Evolutionary conservation across 495 filamentous ascomycete genomes (phyloP).

Genomic region (Hypomontagnella monticulosa): DNA sequence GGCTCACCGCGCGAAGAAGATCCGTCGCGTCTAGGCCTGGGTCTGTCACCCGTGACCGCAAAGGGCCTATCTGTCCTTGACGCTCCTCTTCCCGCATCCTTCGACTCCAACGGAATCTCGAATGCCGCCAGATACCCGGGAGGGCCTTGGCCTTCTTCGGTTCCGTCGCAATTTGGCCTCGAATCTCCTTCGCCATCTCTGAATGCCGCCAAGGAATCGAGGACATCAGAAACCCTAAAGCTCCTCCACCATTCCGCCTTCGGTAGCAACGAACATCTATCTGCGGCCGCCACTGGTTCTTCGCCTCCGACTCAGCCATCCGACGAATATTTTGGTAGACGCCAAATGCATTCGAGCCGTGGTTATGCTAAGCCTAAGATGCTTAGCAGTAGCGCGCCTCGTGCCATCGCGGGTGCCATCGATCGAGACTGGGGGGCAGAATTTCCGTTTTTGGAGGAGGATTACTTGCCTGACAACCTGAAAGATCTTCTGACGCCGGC

Average conservation of each 20-base stretch:
- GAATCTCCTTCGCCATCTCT: slow-evolving; percentile 87
- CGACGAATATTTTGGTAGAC: slow-evolving; percentile 73
- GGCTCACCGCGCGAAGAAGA: slow-evolving; percentile 88
- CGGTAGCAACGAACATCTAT: slow-evolving; percentile 62
- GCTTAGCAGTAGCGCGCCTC: slow-evolving; percentile 82
- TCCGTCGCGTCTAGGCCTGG: slow-evolving; percentile 63
- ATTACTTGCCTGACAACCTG: slow-evolving; percentile 85
- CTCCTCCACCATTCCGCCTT: slow-evolving; percentile 87
- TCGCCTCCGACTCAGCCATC: slow-evolving; percentile 71
- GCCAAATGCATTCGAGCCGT: slow-evolving; percentile 87
- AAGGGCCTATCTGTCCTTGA: slow-evolving; percentile 86
- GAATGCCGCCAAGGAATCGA: slow-evolving; percentile 62
- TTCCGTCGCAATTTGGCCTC: slow-evolving; percentile 90
- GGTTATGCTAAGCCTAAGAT: slow-evolving; percentile 72
- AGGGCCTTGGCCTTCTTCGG: slow-evolving; percentile 89
- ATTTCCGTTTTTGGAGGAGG: slow-evolving; percentile 87
- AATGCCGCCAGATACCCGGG: slow-evolving; percentile 78
- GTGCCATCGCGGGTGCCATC: slow-evolving; percentile 59
- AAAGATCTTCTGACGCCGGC: slow-evolving; percentile 92
- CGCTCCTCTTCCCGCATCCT: slow-evolving; percentile 92
- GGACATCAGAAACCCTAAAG: slow-evolving; percentile 77
- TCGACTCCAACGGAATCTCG: slow-evolving; percentile 95
- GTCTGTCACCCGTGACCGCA: slow-evolving; percentile 75
- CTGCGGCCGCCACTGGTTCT: slow-evolving; percentile 64
- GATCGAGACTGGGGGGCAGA: slow-evolving; percentile 83